A percentile compares a stretch with the other conserved stretches of the same genome.
Conservation (phyloP, 129 eudicot genomes). For the Pittosporum tobira region DNA sequence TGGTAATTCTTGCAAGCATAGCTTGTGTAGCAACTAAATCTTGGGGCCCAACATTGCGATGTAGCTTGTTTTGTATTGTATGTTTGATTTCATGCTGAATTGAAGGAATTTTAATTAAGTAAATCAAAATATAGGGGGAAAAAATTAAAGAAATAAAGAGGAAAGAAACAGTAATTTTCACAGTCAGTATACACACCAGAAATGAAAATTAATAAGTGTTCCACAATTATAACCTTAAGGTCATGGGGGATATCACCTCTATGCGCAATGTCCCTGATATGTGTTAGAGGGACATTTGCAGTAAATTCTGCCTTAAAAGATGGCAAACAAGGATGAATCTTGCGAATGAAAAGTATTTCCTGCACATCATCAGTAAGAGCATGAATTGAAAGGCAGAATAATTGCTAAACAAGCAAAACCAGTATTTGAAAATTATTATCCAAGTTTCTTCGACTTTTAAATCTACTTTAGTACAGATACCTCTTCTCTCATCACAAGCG, state of each 20-base stretch:
- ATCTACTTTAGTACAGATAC: too few relatives aligned
- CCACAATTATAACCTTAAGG: constrained; percentile 53
- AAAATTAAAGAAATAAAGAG: too few relatives aligned
- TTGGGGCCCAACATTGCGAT: constrained; percentile 93
- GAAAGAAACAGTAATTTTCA: neutral
- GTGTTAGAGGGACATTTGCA: constrained; percentile 90
- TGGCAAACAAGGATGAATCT: constrained; percentile 92
- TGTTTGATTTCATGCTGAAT: constrained; percentile 96
- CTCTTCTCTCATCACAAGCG: too few relatives aligned
- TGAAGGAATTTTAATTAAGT: constrained; percentile 1
- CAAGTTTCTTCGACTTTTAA: too few relatives aligned
- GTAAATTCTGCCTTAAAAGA: constrained; percentile 98
- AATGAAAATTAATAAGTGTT: neutral
- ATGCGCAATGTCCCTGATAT: constrained; percentile 94
- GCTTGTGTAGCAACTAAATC: constrained; percentile 90
- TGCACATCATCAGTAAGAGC: constrained; percentile 33
- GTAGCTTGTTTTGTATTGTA: constrained; percentile 98
- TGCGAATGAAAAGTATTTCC: constrained; percentile 85
- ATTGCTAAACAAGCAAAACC: too few relatives aligned
- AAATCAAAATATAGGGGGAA: neutral
- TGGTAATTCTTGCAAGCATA: constrained; percentile 87
- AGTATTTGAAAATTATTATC: too few relatives aligned
- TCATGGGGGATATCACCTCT: constrained; percentile 91
- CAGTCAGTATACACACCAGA: too few relatives aligned
- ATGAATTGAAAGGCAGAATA: too few relatives aligned